Evolutionary conservation across 495 filamentous ascomycete genomes (phyloP), one percentile per base, ranked within the genome.

Genomic region (Neurospora terricola): DNA sequence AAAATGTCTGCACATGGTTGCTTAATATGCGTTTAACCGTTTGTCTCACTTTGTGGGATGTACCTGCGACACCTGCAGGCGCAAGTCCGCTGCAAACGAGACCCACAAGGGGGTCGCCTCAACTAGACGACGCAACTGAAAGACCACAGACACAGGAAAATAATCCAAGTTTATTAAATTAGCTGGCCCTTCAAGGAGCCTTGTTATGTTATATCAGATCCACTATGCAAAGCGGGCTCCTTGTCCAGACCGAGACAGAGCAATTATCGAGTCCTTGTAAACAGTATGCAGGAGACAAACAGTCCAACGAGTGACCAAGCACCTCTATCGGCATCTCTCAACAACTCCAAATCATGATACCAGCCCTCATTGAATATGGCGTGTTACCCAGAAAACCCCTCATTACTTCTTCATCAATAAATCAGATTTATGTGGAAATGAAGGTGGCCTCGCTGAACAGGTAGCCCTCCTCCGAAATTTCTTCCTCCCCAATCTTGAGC

Each of bases 391-490:
- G 38, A 72, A 72, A 54, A 72, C 16, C 9, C 39, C 3, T 45
- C 70, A 72, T 66, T 36, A 43, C 12, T 30, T 23, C 40, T n/a
- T 21, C 42, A 36, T 36, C 27, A 6, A 38, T 23, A 34, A 14
- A 7, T 39, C 11, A 39, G 27, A 34, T 38, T 71, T 77, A 82
- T 68, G 80, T 80, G 18, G 91, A 94, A 83, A 98, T 97, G 86
- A 97, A 98, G 38, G 93, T 97, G 2, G 95, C 93, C 83, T 98
- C 95, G 54, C 86, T 87, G 82, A 95, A 96, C 72, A 95, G 77
- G 37, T 75, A 82, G 70, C 95, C 96, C 79, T 96, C 85, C 79
- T 98, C 95, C 23, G 86, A 83, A 40, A 87, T 84, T 78, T 93
- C 91, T 74, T 91, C 83, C 72, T 93, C 93, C 38, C 92, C 94